These are phyloP conservation scores for Syncephalastrum racemosum DNA, from an alignment of 371 early-diverging fungal species.

Conservation along the genomic window DNA sequence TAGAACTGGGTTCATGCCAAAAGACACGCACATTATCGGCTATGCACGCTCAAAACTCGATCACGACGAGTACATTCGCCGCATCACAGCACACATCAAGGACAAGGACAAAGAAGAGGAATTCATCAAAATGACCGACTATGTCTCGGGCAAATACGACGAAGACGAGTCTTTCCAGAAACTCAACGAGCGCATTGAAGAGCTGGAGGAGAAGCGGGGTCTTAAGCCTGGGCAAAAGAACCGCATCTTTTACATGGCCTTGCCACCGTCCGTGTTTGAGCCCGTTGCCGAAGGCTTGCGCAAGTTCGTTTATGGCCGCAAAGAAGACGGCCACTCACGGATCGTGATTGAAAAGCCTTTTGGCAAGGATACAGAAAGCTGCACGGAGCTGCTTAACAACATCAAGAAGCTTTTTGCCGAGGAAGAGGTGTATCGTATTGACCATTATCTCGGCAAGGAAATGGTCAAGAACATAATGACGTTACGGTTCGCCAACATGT, in stretches of 20 bases:
- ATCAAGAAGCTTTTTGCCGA: constrained; percentile 79
- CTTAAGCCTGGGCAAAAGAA: constrained; percentile 38
- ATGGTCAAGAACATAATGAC: constrained; percentile 97
- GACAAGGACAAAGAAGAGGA: constrained; percentile 66
- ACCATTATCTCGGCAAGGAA: constrained; percentile 98
- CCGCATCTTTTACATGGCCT: constrained; percentile 96
- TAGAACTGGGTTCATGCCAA: constrained; percentile 75
- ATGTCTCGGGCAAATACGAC: constrained; percentile 83
- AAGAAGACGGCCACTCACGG: constrained; percentile 56
- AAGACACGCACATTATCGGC: constrained; percentile 81
- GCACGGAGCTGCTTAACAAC: constrained; percentile 65
- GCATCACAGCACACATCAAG: constrained; percentile 73
- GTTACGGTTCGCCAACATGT: constrained; percentile 90
- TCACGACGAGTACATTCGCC: constrained; percentile 71
- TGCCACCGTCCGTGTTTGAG: constrained; percentile 96
- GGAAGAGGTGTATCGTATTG: constrained; percentile 94
- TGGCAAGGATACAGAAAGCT: constrained; percentile 90
- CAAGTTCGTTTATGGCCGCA: constrained; percentile 56
- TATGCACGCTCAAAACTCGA: constrained; percentile 93
- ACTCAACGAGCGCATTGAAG: constrained; percentile 60
- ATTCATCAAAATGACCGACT: constrained; percentile 66
- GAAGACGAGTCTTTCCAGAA: constrained; percentile 68
- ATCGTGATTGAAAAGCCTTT: constrained; percentile 99
- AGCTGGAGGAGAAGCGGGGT: constrained; percentile 49
- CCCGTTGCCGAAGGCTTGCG: constrained; percentile 76